Base-by-base conservation (phyloP, 208 protist species). In the Acanthamoeba lenticulata region DNA sequence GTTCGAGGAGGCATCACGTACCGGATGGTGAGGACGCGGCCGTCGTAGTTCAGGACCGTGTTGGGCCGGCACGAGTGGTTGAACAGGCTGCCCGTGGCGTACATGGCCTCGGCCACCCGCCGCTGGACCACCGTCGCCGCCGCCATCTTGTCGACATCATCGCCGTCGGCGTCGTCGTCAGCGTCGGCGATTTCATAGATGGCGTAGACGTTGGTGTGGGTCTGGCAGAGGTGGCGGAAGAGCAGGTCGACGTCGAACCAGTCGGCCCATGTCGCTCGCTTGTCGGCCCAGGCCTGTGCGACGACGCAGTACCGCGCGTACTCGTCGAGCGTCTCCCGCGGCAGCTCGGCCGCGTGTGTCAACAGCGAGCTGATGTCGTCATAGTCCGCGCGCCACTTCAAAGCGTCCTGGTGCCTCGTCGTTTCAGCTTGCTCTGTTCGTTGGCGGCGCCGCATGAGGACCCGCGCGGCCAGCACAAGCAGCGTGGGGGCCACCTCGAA, bases 161-260 rank as follows among this genome's bases (percentile, higher is more conserved):
- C 15, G n/a, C 42, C 24, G 40, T 32, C 19, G 74, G 15, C 44
- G 24, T 36, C 5, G 17, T 85, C 19, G 42, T 85, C 74, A n/a
- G n/a, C n/a, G 21, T 85, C 74, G 27, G 7, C 74, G 44, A 85
- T 38, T 9, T 85, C 74, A n/a, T 55, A 85, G 74, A 85, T 85
- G 44, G 74, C 74, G 44, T 85, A 85, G 42, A 85, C 74, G 74
- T 85, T 85, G 36, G 74, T 85, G 42, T 85, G 74, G 21, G 74
- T 85, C 40, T 85, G 74, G 24, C 74, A 85, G 9, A 85, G 74
- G 74, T 85, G 74, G 1, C 44, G 11, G 24, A 85, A 32, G 36
- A 85, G 42, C 34, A 85, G 74, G 15, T 38, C 9, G 5, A 17
- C 3, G 44, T 55, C 29, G 17, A 69, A 38, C 62, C 62, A 69